A percentile compares a stretch with the other conserved stretches of the same genome.
phyloP scores from a whole-genome alignment of 176 grass and related monocot species.

The Phyllostachys edulis region DNA sequence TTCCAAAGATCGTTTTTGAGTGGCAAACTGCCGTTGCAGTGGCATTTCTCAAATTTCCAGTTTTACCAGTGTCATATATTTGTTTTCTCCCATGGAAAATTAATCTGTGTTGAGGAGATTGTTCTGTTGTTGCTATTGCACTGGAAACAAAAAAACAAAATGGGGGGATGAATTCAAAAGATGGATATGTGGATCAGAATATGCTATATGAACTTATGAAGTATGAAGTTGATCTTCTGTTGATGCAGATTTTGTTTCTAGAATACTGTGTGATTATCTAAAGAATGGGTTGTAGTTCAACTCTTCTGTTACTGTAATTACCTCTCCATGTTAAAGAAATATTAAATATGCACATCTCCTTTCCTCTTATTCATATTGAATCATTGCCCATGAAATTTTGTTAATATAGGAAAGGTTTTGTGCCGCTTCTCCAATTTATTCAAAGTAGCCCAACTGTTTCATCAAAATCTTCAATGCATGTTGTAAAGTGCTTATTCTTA shows the following conservation, averaged over 20 bases:
- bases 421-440: neutral
- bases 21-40: neutral
- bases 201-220: neutral
- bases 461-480: neutral
- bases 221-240: neutral
- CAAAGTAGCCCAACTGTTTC: neutral
- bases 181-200: neutral
- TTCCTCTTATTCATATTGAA: neutral
- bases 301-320: neutral
- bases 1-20: neutral
- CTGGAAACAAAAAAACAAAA: neutral
- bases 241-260: neutral
- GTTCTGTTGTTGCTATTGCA: neutral
- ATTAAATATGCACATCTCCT: neutral
- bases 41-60: neutral
- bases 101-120: neutral
- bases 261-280: neutral
- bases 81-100: neutral
- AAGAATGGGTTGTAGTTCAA: neutral
- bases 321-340: neutral
- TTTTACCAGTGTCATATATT: neutral
- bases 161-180: neutral
- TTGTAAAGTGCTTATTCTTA: neutral
- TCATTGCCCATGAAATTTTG: neutral
- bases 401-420: neutral